Evolutionary conservation across 2,329 filamentous ascomycete species (phyloP).

Genomic region (Fusarium algeriense): DNA sequence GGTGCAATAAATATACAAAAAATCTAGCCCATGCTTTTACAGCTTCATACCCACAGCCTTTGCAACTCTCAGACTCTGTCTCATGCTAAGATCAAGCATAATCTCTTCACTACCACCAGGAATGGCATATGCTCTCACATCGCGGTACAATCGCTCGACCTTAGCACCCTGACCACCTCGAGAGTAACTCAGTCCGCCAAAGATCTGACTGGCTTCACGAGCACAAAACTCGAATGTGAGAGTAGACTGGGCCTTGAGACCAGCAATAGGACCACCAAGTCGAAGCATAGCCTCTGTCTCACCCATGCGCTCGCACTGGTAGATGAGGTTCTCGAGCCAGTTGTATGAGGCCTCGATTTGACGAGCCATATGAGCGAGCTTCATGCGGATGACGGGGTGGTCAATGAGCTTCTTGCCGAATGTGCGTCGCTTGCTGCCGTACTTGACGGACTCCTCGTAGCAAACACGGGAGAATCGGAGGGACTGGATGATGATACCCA

Average conservation of each 20-base stretch:
- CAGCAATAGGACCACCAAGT: conserved; percentile 92
- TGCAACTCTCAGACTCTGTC: conserved; percentile 88
- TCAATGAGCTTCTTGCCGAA: conserved; percentile 98
- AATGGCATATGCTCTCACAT: conserved; percentile 96
- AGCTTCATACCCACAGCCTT: conserved; percentile 97
- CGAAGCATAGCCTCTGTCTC: conserved; percentile 97
- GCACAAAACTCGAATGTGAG: conserved; percentile 98
- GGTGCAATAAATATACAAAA: conserved; percentile 28
- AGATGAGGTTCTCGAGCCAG: conserved; percentile 96
- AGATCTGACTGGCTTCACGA: conserved; percentile 96
- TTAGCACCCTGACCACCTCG: conserved; percentile 95
- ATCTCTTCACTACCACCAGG: conserved; percentile 98
- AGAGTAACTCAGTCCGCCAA: conserved; percentile 92
- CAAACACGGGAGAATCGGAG: conserved; percentile 95
- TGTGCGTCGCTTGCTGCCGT: conserved; percentile 95
- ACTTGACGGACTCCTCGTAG: conserved; percentile 96
- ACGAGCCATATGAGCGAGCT: conserved; percentile 97
- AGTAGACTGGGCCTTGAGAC: conserved; percentile 93
- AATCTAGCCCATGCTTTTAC: conserved; percentile 58
- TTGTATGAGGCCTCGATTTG: conserved; percentile 98
- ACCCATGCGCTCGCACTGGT: conserved; percentile 91
- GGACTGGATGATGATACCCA: conserved; percentile 98
- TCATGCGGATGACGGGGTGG: conserved; percentile 96
- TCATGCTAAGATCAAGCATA: conserved; percentile 96
- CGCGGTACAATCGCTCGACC: conserved; percentile 93